Conservation (phyloP, 257 asterid genomes). For the Plectranthus barbatus region DNA sequence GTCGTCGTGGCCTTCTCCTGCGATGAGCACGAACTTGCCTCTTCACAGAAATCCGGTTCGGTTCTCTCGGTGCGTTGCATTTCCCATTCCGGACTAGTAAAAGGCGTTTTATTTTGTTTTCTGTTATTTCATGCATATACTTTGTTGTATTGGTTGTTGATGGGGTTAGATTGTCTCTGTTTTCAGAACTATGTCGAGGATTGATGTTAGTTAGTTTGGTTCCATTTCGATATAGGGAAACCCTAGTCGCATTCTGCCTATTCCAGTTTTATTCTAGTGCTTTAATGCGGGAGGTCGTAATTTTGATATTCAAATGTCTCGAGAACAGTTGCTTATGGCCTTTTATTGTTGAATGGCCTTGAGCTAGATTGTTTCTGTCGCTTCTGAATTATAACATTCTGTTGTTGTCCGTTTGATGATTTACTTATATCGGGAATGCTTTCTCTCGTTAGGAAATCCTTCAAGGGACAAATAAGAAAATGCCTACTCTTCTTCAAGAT, state of each 20-base stretch:
- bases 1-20: slow-evolving; percentile 61
- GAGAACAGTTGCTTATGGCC: background rate
- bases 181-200: background rate
- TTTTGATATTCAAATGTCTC: background rate
- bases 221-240: background rate
- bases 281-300: background rate
- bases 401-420: background rate
- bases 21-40: slow-evolving; percentile 31
- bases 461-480: slow-evolving; percentile 40
- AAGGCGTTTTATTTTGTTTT: background rate
- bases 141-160: background rate
- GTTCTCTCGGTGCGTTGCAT: slow-evolving; percentile 45
- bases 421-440: background rate
- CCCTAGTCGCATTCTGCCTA: slow-evolving; percentile 9
- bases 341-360: background rate
- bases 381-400: background rate
- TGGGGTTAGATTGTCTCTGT: background rate
- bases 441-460: slow-evolving; percentile 38
- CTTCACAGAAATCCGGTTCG: slow-evolving; percentile 12
- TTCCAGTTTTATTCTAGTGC: background rate
- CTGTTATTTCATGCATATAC: background rate
- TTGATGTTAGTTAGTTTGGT: background rate
- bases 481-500: slow-evolving; percentile 62
- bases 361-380: background rate
- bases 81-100: background rate